Evolutionary conservation across 768 basidiomycete genomes (phyloP), one percentile per base, ranked within the genome.

Genomic region (Pisolithus marmoratus): DNA sequence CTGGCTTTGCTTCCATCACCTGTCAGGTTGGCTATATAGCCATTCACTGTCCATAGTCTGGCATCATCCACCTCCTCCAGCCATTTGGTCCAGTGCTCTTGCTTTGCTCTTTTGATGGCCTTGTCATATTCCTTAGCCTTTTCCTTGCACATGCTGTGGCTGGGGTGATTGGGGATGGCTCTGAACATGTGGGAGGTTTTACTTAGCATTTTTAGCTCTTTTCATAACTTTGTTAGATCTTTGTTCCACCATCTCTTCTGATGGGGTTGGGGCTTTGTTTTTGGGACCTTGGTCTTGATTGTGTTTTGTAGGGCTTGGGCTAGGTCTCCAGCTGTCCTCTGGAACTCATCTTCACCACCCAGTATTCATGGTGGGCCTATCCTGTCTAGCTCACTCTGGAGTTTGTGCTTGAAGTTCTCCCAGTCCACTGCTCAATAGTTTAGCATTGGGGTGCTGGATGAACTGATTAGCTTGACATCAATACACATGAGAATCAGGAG

Each of bases 221-320:
- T 29, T 0, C 34, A 0, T 5, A 40, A 5, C 1, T 29, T 46
- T 12, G 38, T 44, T 15, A 67, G 52, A 6, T 63, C 58, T 0
- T 38, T 4, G 1, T 23, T 60, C 58, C 58, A 67, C 64, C 63
- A 67, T 0, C 58, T n/a, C n/a, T 59, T 65, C 4, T 55, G 46
- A 37, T 52, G 51, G 0, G 60, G 61, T 36, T 38, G 47, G 2
- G 57, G 59, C 23, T 56, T 51, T 3, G 55, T n/a, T 3, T n/a
- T 27, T 0, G 58, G 55, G 1, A 60, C 55, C 2, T n/a, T 38
- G 1, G 31, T 19, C 5, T 58, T 26, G 12, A 61, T 57, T 2
- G 54, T 56, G 0, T 52, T 46, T 15, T 53, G 34, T 0, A 73
- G 36, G 2, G 61, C 60, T 0, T 8, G 24, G 1, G 53, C 56